Base-by-base conservation (phyloP, 1,284 basidiomycete species). In the Boletus smithii region DNA sequence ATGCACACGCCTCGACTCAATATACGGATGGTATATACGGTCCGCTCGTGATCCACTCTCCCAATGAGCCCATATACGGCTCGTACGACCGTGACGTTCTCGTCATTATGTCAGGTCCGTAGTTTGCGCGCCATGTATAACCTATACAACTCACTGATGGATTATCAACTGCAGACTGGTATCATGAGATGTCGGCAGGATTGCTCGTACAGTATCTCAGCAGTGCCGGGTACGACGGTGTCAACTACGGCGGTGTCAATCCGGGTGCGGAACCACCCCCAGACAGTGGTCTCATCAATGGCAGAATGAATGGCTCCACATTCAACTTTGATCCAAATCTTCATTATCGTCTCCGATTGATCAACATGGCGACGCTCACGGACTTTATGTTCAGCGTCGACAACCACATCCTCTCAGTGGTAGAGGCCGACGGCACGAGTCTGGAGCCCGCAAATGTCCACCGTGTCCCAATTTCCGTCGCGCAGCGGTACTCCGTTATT, bases 21-120 rank as follows among this genome's bases (percentile, higher is more conserved):
- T 65, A 65, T 20, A 68, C 65, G 23, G 66, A 65, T 13, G 62
- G 62, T 34, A 67, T 65, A 48, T 66, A 68, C 11, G 62, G 62
- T 0, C 66, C 62, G 9, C 42, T 64, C n/a, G 44, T 65, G 7
- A 68, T 65, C 16, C 66, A 65, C 42, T 66, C 66, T 32, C 65
- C 54, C 17, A 48, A 35, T 8, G 62, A 65, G 17, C 62, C 66
- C 9, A 59, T 67, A 46, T 51, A 52, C 17, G 63, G 59, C 17
- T 51, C 55, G 1, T 64, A 64, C 37, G 62, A 64, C 18, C 50
- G 47, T 14, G 66, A 64, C 2, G 63, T n/a, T 16, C 35, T 64
- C 7, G 54, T 64, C 36, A 46, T 64, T 9, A 20, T 64, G 18
- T 64, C 62, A 46, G 62, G 62, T 67, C 10, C 5, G 62, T 57